Conservation (phyloP, 768 basidiomycete species). For the Mycena polygramma region DNA sequence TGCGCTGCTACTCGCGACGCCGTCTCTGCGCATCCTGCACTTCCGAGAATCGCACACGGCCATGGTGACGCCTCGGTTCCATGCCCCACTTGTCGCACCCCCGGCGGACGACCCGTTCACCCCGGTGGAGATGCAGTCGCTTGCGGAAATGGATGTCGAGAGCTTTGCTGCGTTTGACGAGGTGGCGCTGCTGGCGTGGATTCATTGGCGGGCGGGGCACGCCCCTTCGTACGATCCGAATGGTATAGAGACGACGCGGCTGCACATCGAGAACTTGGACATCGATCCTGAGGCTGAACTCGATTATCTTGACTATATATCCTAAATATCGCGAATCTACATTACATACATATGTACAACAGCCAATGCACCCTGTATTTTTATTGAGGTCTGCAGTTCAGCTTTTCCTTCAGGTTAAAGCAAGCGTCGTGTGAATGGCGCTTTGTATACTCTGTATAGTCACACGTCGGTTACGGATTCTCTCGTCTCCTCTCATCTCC, state of each 20-base stretch:
- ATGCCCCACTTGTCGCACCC: background rate
- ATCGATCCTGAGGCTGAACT: slow-evolving; percentile 22
- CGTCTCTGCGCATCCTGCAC: slow-evolving; percentile 29
- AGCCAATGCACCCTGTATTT: too few species aligned
- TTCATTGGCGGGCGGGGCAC: background rate
- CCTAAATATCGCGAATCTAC: background rate
- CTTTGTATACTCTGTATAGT: too few species aligned
- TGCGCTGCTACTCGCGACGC: slow-evolving; percentile 28
- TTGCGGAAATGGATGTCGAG: slow-evolving; percentile 22
- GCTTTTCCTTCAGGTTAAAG: too few species aligned
- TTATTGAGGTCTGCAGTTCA: too few species aligned
- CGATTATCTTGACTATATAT: slow-evolving; percentile 7
- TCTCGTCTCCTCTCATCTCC: too few species aligned
- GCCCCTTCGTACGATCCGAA: slow-evolving; percentile 16
- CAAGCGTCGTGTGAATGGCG: too few species aligned
- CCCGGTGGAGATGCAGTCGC: slow-evolving; percentile 17
- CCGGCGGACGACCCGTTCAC: slow-evolving; percentile 16
- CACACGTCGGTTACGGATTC: too few species aligned
- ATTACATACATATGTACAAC: too few species aligned
- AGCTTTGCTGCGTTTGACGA: background rate
- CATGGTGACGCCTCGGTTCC: slow-evolving; percentile 23
- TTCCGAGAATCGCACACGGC: slow-evolving; percentile 18
- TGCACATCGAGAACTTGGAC: slow-evolving; percentile 7
- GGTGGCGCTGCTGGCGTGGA: background rate
- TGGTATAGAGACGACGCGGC: slow-evolving; percentile 21